Conservation (phyloP, 331 rosid genomes). For the Rhamnella rubrinervis region DNA sequence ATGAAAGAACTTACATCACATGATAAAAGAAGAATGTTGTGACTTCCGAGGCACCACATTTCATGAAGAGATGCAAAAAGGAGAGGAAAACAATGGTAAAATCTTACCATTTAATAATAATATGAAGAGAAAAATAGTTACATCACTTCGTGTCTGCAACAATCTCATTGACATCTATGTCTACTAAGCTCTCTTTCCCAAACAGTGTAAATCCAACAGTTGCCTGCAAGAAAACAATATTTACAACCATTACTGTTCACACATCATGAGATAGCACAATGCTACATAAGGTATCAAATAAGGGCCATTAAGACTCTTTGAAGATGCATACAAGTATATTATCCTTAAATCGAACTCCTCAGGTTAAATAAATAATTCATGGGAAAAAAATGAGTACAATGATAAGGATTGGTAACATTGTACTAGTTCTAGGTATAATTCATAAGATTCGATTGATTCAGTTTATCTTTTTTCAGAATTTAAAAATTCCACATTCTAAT, state of each 20-base stretch:
- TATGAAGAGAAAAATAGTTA: constrained; percentile 8
- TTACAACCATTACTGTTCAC: not conserved
- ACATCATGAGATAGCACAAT: not conserved
- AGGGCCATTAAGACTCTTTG: constrained; percentile 11
- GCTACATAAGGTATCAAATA: not conserved
- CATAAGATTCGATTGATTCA: not conserved
- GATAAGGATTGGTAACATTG: not conserved
- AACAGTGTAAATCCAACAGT: constrained; percentile 71
- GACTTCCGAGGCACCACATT: not conserved
- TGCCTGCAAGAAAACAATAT: constrained; percentile 63
- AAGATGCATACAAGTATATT: not conserved
- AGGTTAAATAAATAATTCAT: constrained; percentile 10
- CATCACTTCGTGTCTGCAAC: constrained; percentile 45
- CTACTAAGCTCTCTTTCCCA: constrained; percentile 87
- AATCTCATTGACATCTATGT: constrained; percentile 59
- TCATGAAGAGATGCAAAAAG: constrained; percentile 5
- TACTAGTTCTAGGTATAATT: not conserved
- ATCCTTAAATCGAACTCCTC: constrained; percentile 13
- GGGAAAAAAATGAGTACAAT: not conserved
- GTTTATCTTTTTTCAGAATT: not conserved
- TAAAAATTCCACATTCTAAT: not conserved
- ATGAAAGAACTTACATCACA: not conserved
- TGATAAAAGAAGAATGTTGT: not conserved
- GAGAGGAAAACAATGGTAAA: constrained; percentile 8
- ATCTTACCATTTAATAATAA: constrained; percentile 38